Conservation (phyloP, 2,329 filamentous ascomycete species). For the Microdochium paspali region DNA sequence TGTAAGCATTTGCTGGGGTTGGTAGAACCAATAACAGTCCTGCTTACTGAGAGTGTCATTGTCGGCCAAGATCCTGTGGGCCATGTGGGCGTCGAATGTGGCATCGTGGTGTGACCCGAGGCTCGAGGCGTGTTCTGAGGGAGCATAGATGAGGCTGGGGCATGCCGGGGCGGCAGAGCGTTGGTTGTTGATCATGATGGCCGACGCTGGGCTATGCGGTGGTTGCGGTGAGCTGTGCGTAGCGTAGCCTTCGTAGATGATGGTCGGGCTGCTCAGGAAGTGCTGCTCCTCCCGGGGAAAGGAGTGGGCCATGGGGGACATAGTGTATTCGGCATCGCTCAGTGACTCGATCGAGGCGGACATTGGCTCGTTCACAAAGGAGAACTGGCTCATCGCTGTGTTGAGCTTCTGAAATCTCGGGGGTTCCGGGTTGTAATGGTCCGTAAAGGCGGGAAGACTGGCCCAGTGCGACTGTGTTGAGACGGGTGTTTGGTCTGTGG, state of each 20-base stretch:
- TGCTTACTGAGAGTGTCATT: conserved; percentile 47
- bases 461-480: conserved; percentile 34
- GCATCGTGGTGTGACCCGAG: conserved; percentile 47
- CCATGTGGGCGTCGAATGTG: conserved; percentile 44
- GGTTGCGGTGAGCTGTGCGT: conserved; percentile 40
- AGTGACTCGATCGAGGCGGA: conserved; percentile 49
- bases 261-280: conserved; percentile 44
- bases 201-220: conserved; percentile 44
- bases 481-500: conserved; percentile 27
- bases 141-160: conserved; percentile 51
- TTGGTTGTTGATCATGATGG: conserved; percentile 45
- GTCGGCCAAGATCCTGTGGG: conserved; percentile 42
- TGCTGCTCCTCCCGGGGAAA: conserved; percentile 45
- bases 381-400: conserved; percentile 24
- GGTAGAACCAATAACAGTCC: conserved; percentile 20
- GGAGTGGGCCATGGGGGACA: conserved; percentile 45
- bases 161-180: conserved; percentile 47
- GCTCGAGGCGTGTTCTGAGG: conserved; percentile 51
- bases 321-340: conserved; percentile 49
- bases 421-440: conserved; percentile 27
- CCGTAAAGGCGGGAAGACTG: conserved; percentile 33
- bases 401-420: conserved; percentile 34
- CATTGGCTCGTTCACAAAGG: conserved; percentile 38
- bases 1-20: conserved; percentile 17
- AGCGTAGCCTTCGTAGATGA: conserved; percentile 48